Base-by-base conservation (phyloP, 2,329 filamentous ascomycete genomes). In the Fusarium sterilihyphosum region DNA sequence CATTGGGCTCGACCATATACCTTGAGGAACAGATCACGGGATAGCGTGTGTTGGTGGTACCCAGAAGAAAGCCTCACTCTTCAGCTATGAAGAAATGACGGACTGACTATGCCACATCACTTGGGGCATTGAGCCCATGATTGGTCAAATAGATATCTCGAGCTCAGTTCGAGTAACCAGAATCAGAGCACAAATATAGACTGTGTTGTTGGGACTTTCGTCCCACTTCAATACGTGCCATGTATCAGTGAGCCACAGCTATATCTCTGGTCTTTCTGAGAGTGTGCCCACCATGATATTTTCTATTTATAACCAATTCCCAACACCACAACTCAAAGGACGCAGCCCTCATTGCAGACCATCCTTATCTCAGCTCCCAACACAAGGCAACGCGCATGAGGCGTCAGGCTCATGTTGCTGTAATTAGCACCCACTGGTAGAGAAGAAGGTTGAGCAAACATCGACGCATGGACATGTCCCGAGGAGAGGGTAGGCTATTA, bases 401-500 rank as follows among this genome's bases (percentile, higher is more conserved):
- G 63, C 63, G 67, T 22, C 49, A 52, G 63, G 22, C 40, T 38
- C n/a, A 17, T n/a, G 43, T 47, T 74, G 53, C 59, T 69, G 52
- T 50, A 46, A 54, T 60, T 53, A 60, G 61, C 47, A 61, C 41
- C 46, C 35, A 70, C 65, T 59, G 46, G 67, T n/a, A 20, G 49
- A 35, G 26, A 20, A 31, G 41, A 35, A 37, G 46, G 38, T 40
- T 14, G 18, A 69, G 59, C 52, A 74, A 74, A 74, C 56, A 69
- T 44, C 35, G 63, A 61, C 35, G 59, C 64, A 54, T 68, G 49
- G 58, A 37, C n/a, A 49, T 57, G 56, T 61, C 26, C 63, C 56
- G 41, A 65, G n/a, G 24, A 37, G n/a, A 61, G n/a, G 71, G 50
- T 57, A 65, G 63, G 56, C 31, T 72, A 61, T 61, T 35, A 41